Evolutionary conservation across 129 eudicot species (phyloP).

Genomic region (Artemisia annua): DNA sequence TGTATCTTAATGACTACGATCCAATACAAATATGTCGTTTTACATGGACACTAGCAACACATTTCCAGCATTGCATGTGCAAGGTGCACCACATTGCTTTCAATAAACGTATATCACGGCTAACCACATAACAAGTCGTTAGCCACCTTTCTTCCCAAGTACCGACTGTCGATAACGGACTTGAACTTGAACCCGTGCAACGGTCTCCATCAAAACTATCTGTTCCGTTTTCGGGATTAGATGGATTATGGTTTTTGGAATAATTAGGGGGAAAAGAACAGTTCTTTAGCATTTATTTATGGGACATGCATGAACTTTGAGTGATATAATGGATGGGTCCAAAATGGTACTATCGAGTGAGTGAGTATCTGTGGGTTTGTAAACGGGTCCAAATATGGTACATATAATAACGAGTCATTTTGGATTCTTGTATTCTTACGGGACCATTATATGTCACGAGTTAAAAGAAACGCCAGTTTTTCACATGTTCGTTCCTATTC

Average conservation of each 20-base stretch:
- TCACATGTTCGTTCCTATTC: constrained; percentile 10
- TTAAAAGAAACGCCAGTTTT: constrained; percentile 6
- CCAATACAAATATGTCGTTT: constrained; percentile 24
- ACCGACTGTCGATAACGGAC: not conserved
- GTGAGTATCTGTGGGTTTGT: constrained; percentile 10
- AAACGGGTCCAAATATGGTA: constrained; percentile 23
- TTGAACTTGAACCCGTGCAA: not conserved
- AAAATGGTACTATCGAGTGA: constrained; percentile 21
- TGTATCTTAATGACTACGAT: constrained; percentile 3
- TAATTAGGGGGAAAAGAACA: constrained; percentile 24
- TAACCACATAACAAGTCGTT: not conserved
- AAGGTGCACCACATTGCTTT: constrained; percentile 31
- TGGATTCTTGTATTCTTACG: constrained; percentile 14
- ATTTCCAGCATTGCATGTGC: constrained; percentile 28
- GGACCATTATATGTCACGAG: constrained; percentile 35
- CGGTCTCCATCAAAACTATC: not conserved
- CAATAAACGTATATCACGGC: constrained; percentile 5
- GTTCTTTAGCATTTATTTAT: not conserved
- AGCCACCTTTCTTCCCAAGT: not conserved
- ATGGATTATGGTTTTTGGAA: constrained; percentile 15
- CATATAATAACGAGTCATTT: constrained; percentile 13
- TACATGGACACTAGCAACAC: constrained; percentile 29
- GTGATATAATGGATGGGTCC: constrained; percentile 19
- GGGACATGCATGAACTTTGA: constrained; percentile 2
- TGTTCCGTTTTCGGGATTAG: constrained; percentile 2